These are phyloP conservation scores for Dothistroma pini DNA, from an alignment of 2,329 filamentous ascomycete genomes.

Conservation along the genomic window DNA sequence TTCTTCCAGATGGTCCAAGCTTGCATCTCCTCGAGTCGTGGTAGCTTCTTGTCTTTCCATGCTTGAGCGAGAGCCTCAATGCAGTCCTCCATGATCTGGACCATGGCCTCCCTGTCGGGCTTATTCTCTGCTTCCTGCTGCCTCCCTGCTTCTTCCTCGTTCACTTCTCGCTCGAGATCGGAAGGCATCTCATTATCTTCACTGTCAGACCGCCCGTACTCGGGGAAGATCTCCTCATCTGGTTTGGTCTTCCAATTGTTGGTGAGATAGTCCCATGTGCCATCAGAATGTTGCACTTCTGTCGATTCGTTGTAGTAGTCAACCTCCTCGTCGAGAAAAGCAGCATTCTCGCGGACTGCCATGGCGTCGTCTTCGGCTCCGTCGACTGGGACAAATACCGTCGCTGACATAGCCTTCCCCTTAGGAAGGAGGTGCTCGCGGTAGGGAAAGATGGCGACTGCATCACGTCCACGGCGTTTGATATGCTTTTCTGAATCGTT, in stretches of 20 bases:
- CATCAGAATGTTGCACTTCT: slow-evolving; percentile 15
- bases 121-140: slow-evolving; percentile 33
- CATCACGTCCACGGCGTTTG: slow-evolving; percentile 21
- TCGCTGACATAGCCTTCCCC: slow-evolving; percentile 29
- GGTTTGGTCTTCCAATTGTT: slow-evolving; percentile 30
- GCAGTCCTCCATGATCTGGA: slow-evolving; percentile 52
- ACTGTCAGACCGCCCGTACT: slow-evolving; percentile 13
- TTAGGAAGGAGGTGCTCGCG: slow-evolving; percentile 15
- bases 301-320: slow-evolving; percentile 12
- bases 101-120: slow-evolving; percentile 44
- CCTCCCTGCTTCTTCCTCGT: slow-evolving; percentile 50
- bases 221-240: slow-evolving; percentile 34
- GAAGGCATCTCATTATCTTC: slow-evolving; percentile 16
- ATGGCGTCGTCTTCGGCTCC: slow-evolving; percentile 12
- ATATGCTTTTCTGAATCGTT: slow-evolving; percentile 17
- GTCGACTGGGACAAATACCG: slow-evolving; percentile 25
- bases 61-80: slow-evolving; percentile 49
- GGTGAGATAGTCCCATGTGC: slow-evolving; percentile 29
- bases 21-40: slow-evolving; percentile 53
- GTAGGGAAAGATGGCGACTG: slow-evolving; percentile 34
- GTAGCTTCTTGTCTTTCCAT: slow-evolving; percentile 60
- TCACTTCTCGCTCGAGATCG: slow-evolving; percentile 27
- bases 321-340: slow-evolving; percentile 17
- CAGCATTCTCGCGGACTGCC: slow-evolving; percentile 30
- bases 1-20: slow-evolving; percentile 61